Evolutionary conservation across 2,329 filamentous ascomycete genomes (phyloP), one percentile per base, ranked within the genome.

Genomic region (Hypoxylon rubiginosum): DNA sequence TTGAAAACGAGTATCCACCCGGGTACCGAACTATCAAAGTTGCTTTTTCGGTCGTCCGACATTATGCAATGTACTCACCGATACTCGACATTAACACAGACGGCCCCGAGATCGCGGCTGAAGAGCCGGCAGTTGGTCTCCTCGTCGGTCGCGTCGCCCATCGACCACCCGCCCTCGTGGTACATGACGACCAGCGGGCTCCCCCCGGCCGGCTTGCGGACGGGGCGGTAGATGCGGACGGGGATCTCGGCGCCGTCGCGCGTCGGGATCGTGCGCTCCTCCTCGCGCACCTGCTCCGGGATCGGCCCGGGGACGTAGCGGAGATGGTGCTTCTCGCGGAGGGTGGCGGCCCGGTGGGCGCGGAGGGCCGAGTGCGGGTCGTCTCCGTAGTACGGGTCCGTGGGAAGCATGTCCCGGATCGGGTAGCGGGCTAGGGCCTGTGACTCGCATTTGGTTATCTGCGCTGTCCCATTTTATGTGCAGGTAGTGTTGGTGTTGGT

Each of bases 11-110:
- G 39, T 43, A 43, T 43, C n/a, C 15, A 43, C 19, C 39, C 39
- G n/a, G n/a, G 39, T 28, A 10, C 13, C 13, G n/a, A 19, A 8
- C n/a, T 34, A 19, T 7, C 17, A 32, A 39, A 15, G 49, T 45
- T 21, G 51, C 28, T 13, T 46, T 52, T 11, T 51, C 34, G 13
- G 45, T 34, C 8, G 49, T 28, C 30, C 41, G 8, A n/a, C n/a
- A 19, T 13, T 15, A 43, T 19, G n/a, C 17, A 43, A 10, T 17
- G 19, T 3, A 63, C 73, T 60, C 50, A 74, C 63, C 82, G 76
- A 64, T 84, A 83, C 19, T 78, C 77, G 9, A 82, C 76, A 67
- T 79, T 81, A 6, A 84, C 75, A 17, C 78, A 79, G 2, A 81
- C 76, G n/a, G 78, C 81, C 1, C 78, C 79, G 9, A 81, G 26